Evolutionary conservation across 257 asterid genomes (phyloP).

Genomic region (Rauvolfia tetraphylla): DNA sequence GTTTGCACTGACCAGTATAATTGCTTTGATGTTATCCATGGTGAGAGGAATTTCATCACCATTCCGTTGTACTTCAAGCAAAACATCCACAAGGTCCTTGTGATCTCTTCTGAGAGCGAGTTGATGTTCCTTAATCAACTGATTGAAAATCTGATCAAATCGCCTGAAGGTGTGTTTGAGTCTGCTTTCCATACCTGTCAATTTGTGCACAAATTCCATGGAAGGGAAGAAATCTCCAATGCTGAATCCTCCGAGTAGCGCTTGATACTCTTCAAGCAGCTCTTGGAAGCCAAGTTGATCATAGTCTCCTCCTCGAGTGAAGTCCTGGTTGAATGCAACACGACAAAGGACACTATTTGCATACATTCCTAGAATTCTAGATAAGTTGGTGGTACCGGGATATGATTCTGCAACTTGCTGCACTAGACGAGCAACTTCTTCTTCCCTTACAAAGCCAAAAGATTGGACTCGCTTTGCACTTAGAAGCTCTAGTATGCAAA

Average conservation of each 20-base stretch:
- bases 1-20: conserved; percentile 41
- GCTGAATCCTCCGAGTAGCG: conserved; percentile 48
- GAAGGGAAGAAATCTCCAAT: conserved; percentile 61
- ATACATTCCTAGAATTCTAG: conserved; percentile 32
- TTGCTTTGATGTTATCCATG: conserved; percentile 59
- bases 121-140: conserved; percentile 35
- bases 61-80: conserved; percentile 33
- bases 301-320: conserved; percentile 41
- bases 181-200: conserved; percentile 42
- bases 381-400: conserved; percentile 16
- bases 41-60: conserved; percentile 42
- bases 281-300: conserved; percentile 42
- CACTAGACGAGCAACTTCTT: conserved; percentile 42
- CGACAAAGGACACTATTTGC: conserved; percentile 52
- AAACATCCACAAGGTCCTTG: conserved; percentile 55
- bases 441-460: conserved; percentile 34
- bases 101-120: conserved; percentile 13
- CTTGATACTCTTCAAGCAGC: conserved; percentile 46
- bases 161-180: conserved; percentile 33
- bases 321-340: conserved; percentile 42
- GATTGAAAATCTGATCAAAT: conserved; percentile 39
- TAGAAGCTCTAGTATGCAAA: conserved; percentile 39
- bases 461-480: conserved; percentile 46
- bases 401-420: conserved; percentile 29
- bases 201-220: conserved; percentile 40